Percentiles rank a stretch among this genome's conserved stretches.
phyloP scores from a whole-genome alignment of 1,284 basidiomycete species.

The Somion occarium region DNA sequence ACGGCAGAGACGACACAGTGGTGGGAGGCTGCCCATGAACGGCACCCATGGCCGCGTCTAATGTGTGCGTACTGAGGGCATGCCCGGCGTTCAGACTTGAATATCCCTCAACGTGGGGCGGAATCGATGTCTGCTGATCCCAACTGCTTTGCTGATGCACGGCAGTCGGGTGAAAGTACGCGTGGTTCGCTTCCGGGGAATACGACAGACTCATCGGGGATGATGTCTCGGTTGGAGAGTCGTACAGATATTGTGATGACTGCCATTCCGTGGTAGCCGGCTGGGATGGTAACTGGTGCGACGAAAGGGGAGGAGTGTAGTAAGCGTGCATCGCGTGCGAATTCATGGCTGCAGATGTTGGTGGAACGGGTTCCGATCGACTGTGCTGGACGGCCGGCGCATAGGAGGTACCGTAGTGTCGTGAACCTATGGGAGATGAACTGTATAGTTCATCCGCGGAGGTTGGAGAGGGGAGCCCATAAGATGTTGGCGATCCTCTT shows the following conservation, averaged over 20 bases:
- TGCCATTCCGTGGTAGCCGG: constrained; percentile 6
- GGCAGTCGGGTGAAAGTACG: constrained; percentile 1
- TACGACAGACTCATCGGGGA: constrained; percentile 2
- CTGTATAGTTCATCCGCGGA: background rate
- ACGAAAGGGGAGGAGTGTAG: background rate
- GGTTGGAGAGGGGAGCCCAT: background rate
- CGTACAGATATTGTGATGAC: constrained; percentile 8
- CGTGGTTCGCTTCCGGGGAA: constrained; percentile 8
- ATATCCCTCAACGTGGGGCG: background rate
- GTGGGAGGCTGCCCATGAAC: constrained; percentile 17
- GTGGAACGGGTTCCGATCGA: background rate
- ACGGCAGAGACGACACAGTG: constrained; percentile 21
- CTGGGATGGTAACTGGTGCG: constrained; percentile 1
- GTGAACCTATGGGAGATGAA: background rate
- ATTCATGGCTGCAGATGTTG: background rate
- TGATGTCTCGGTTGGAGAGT: constrained; percentile 7
- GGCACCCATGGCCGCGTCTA: constrained; percentile 14
- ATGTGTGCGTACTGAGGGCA: background rate
- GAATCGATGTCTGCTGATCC: constrained; percentile 6
- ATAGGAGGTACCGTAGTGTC: background rate
- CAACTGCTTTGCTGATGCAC: constrained; percentile 9
- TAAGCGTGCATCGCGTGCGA: background rate
- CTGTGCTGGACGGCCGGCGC: background rate
- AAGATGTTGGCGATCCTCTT: background rate
- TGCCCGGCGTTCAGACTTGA: background rate